These are phyloP conservation scores for Actinomucor elegans DNA, from an alignment of 371 early-diverging fungal genomes.

Conservation along the genomic window DNA sequence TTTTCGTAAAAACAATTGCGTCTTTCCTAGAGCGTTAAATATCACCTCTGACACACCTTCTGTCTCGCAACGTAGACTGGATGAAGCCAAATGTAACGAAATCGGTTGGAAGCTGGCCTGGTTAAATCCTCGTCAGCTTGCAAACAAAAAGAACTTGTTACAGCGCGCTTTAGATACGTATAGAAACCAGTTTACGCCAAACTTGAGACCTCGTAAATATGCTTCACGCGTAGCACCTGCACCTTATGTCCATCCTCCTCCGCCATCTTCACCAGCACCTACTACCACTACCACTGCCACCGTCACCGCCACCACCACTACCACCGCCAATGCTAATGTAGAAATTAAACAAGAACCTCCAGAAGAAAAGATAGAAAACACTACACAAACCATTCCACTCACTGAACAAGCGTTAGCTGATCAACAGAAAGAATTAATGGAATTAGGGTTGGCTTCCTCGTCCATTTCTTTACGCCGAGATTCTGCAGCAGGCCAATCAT, in stretches of 20 bases:
- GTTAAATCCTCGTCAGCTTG: slow-evolving; percentile 50
- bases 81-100: slow-evolving; percentile 49
- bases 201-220: slow-evolving; percentile 40
- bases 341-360: background rate
- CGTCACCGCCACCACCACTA: background rate
- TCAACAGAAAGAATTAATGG: slow-evolving; percentile 20
- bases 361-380: background rate
- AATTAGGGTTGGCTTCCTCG: background rate
- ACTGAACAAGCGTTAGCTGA: slow-evolving; percentile 20
- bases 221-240: slow-evolving; percentile 37
- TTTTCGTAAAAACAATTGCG: slow-evolving; percentile 45
- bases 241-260: slow-evolving; percentile 7
- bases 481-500: slow-evolving; percentile 16
- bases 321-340: background rate
- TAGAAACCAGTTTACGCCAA: slow-evolving; percentile 38
- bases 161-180: slow-evolving; percentile 49
- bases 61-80: slow-evolving; percentile 32
- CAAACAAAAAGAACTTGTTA: slow-evolving; percentile 43
- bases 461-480: slow-evolving; percentile 3
- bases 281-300: background rate
- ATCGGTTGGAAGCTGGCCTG: slow-evolving; percentile 56
- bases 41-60: slow-evolving; percentile 24
- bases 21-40: slow-evolving; percentile 46
- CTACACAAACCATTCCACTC: slow-evolving; percentile 1
- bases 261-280: background rate